Evolutionary conservation across 2,329 filamentous ascomycete species (phyloP).

Genomic region (Diaporthe vexans): DNA sequence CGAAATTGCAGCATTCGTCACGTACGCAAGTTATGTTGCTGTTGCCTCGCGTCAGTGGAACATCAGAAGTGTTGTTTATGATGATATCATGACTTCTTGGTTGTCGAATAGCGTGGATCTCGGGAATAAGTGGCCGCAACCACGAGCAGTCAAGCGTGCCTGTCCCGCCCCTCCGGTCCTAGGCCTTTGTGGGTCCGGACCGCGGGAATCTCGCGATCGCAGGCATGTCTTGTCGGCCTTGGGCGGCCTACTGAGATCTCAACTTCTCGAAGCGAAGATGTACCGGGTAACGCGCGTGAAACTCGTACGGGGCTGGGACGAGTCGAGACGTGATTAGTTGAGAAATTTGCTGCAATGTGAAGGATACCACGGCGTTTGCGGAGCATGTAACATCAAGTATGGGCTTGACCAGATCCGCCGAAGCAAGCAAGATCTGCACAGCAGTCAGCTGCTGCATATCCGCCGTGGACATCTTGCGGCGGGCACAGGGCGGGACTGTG

Average conservation of each 20-base stretch:
- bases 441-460: slow-evolving; percentile 14
- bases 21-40: no score
- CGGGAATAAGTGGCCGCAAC: not conserved
- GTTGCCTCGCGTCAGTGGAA: not conserved
- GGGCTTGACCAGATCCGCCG: slow-evolving; percentile 23
- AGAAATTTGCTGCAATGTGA: not conserved
- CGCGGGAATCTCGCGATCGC: slow-evolving; percentile 4
- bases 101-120: slow-evolving; percentile 18
- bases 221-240: not conserved
- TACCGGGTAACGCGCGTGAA: slow-evolving; percentile 5
- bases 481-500: slow-evolving; percentile 16
- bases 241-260: slow-evolving; percentile 14
- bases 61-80: slow-evolving; percentile 7
- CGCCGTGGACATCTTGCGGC: slow-evolving; percentile 17
- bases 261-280: not conserved
- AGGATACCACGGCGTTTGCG: slow-evolving; percentile 10
- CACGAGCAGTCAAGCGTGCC: not conserved
- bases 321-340: not conserved
- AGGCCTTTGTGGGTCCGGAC: not conserved
- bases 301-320: not conserved
- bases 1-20: not conserved
- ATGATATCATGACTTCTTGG: slow-evolving; percentile 41
- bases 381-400: slow-evolving; percentile 9
- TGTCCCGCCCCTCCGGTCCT: slow-evolving; percentile 1
- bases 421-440: slow-evolving; percentile 33